Evolutionary conservation across 441 rosid genomes (phyloP), one percentile per base, ranked within the genome.

Genomic region (Viola pubescens): DNA sequence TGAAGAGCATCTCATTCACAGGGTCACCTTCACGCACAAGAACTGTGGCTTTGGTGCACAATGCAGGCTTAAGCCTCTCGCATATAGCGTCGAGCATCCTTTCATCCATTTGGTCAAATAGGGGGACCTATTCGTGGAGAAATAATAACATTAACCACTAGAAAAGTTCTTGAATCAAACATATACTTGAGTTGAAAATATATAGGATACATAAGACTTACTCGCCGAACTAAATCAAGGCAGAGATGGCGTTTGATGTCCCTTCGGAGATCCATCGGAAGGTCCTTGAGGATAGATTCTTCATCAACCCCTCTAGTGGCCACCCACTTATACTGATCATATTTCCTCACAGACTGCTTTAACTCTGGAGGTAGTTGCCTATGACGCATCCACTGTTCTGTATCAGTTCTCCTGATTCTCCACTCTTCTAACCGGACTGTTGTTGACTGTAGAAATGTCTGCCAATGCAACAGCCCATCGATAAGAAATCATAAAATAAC

Each of bases 251-350:
- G 89, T 65, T 91, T 86, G 73, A 91, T 88, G 74, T 88, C 89
- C 67, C 95, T 68, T 39, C 94, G 71, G 13, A 91, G 89, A 54
- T 91, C 95, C 69, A 79, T 55, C 8, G 98, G 98, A 50, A 91
- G 96, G 60, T 84, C 86, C 68, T 79, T 72, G 56, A 88, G 81
- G 48, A 91, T 59, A 52, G 77, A 55, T 75, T 88, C 96, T 74
- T 91, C 98, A 53, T 91, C 86, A 4, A 88, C 96, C 42, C 98
- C 98, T 63, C 96, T 50, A n/a, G 98, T 86, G 0, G 98, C 94
- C 37, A 79, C 48, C 98, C 98, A 91, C 55, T 85, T 88, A 64
- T 78, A 88, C 54, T 85, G 91, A 52, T 91, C 95, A 38, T 88
- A 85, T 73, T 82, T 86, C 54, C 96, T 60, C 4, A 91, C 77